Evolutionary conservation across 2,329 filamentous ascomycete species (phyloP).

Genomic region (Fonsecaea erecta): DNA sequence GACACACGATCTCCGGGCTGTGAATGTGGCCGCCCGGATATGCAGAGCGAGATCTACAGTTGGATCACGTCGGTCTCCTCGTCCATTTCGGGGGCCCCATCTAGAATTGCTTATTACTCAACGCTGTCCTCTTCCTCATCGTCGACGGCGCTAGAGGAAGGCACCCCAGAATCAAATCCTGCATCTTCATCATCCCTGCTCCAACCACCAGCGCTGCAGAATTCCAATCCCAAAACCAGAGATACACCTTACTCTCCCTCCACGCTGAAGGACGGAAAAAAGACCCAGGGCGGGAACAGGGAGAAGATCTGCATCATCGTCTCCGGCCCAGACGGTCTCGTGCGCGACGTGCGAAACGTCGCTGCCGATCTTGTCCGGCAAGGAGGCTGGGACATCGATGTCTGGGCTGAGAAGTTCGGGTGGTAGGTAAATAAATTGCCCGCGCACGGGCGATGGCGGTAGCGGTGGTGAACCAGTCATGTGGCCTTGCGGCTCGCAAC

Average conservation of each 20-base stretch:
- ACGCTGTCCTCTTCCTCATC: slow-evolving; percentile 40
- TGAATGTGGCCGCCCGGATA: slow-evolving; percentile 33
- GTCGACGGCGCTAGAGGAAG: slow-evolving; percentile 5
- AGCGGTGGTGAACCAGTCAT: no score
- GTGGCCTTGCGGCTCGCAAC: no score
- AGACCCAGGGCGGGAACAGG: background rate
- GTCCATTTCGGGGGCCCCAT: slow-evolving; percentile 50
- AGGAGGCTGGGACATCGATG: slow-evolving; percentile 55
- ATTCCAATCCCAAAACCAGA: background rate
- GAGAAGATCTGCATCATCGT: slow-evolving; percentile 58
- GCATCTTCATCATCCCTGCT: background rate
- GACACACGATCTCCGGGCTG: slow-evolving; percentile 29
- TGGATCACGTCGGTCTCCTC: slow-evolving; percentile 53
- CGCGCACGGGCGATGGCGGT: no score
- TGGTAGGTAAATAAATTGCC: slow-evolving; percentile 53
- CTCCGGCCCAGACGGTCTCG: slow-evolving; percentile 67
- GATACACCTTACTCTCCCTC: background rate
- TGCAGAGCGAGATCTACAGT: slow-evolving; percentile 33
- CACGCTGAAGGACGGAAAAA: background rate
- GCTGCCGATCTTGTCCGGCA: slow-evolving; percentile 55
- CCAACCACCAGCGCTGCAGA: slow-evolving; percentile 15
- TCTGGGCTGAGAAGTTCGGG: slow-evolving; percentile 70
- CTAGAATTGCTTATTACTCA: slow-evolving; percentile 43
- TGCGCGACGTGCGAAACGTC: slow-evolving; percentile 63
- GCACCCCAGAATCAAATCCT: background rate